Percentiles rank a stretch among this genome's conserved stretches.
Evolutionary conservation across 164 flowering plant species (phyloP).

Genomic region (Vitis rotundifolia): DNA sequence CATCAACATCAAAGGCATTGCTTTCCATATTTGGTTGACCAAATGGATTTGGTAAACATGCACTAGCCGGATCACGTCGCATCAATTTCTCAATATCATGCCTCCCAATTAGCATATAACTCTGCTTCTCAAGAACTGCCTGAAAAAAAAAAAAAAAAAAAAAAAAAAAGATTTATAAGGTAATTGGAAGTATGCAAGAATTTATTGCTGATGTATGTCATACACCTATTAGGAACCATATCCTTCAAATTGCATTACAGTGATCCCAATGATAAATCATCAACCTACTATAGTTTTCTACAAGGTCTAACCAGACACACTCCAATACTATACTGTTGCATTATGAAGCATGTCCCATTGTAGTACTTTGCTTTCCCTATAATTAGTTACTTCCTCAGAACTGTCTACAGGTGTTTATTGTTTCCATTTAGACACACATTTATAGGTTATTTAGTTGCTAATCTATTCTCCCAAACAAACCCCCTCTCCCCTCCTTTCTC

Average conservation of each 20-base stretch:
- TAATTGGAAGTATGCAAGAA: not conserved
- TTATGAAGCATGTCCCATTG: too few relatives aligned
- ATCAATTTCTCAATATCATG: slow-evolving; percentile 90
- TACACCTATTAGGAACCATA: not conserved
- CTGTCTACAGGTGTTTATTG: too few relatives aligned
- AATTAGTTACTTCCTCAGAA: too few relatives aligned
- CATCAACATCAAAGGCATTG: slow-evolving; percentile 54
- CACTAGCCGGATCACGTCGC: slow-evolving; percentile 86
- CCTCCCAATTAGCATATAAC: slow-evolving; percentile 98
- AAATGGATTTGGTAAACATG: slow-evolving; percentile 59
- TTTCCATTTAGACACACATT: too few relatives aligned
- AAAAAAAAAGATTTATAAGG: not conserved
- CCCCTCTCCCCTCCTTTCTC: too few relatives aligned
- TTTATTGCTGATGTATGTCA: not conserved
- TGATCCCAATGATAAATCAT: not conserved
- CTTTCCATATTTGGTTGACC: slow-evolving; percentile 42
- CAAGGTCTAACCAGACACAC: not conserved
- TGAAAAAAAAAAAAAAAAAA: slow-evolving; percentile 30
- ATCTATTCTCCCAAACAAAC: too few relatives aligned
- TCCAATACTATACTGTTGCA: too few relatives aligned
- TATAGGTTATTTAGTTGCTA: too few relatives aligned
- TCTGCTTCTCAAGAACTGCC: slow-evolving; percentile 99
- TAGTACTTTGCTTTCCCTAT: too few relatives aligned
- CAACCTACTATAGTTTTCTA: not conserved
- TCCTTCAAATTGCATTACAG: not conserved